A percentile compares a stretch with the other conserved stretches of the same genome.
phyloP scores from a whole-genome alignment of 1,139 yeast species.

The Protomyces inundatus region DNA sequence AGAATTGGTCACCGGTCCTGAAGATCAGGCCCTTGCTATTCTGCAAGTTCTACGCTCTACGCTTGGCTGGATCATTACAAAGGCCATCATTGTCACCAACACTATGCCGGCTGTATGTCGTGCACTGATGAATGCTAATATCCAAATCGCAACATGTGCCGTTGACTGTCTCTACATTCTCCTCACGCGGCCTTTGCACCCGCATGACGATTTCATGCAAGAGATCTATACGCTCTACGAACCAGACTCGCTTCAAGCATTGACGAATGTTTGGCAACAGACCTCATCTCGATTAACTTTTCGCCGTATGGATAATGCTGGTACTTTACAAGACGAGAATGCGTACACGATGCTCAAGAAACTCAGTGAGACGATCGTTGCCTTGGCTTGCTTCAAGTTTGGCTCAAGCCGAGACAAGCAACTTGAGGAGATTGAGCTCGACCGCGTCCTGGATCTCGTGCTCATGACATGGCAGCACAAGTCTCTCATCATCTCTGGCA shows the following conservation, averaged over 20 bases:
- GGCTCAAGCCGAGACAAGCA: slow-evolving; percentile 8
- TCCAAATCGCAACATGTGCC: slow-evolving; percentile 72
- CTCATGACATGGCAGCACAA: slow-evolving; percentile 76
- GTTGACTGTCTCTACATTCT: slow-evolving; percentile 86
- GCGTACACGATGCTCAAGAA: slow-evolving; percentile 76
- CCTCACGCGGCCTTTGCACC: slow-evolving; percentile 71
- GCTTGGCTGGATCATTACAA: slow-evolving; percentile 72
- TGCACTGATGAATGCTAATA: slow-evolving; percentile 56
- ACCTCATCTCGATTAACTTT: slow-evolving; percentile 56
- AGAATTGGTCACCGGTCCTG: slow-evolving; percentile 35
- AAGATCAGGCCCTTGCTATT: slow-evolving; percentile 54
- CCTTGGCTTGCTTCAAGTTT: slow-evolving; percentile 71
- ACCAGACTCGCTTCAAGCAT: slow-evolving; percentile 62
- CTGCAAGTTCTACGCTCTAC: slow-evolving; percentile 84
- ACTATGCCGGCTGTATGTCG: slow-evolving; percentile 61
- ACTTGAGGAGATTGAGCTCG: slow-evolving; percentile 40
- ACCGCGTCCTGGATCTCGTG: slow-evolving; percentile 58
- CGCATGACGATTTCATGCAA: slow-evolving; percentile 66
- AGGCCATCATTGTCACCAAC: slow-evolving; percentile 60
- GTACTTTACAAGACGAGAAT: slow-evolving; percentile 45
- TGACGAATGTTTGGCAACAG: slow-evolving; percentile 60
- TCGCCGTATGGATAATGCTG: slow-evolving; percentile 45
- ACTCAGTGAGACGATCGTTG: slow-evolving; percentile 88
- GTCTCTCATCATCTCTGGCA: slow-evolving; percentile 82
- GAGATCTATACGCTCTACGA: slow-evolving; percentile 76